Evolutionary conservation across 192 early-diverging fungal species (phyloP), one percentile per base, ranked within the genome.

Genomic region (Helicostylum pulchrum): DNA sequence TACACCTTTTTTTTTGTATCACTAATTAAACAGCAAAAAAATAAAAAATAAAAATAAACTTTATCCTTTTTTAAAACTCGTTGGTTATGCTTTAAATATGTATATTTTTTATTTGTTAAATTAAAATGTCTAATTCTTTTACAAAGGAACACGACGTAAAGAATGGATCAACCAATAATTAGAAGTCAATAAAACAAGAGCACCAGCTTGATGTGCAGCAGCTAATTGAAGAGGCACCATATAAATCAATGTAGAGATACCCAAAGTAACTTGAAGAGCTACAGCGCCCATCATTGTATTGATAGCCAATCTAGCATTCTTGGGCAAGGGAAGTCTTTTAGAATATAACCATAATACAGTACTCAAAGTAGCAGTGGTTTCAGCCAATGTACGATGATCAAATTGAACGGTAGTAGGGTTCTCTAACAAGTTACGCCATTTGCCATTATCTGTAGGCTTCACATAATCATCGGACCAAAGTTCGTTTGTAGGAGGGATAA

Each of bases 351-450:
- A 99, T 32, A 97, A 76, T 0, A 85, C 81, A 0, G 84, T 82
- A 23, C 91, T 77, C 10, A 82, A 79, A 12, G 88, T 83, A 23
- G 89, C 80, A 2, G 97, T 94, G 7, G 91, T 88, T 50, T 88
- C 85, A 6, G 93, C 96, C 76, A 99, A 64, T n/a, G 88, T 77
- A 50, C 97, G 88, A 73, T 99, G 97, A 71, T 93, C 88, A 62
- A 99, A 95, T 81, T 97, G 95, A 21, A 97, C 94, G 4, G 93
- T 90, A 23, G 90, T 80, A 3, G 92, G 94, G 76, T 99, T 99
- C 56, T 97, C 93, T n/a, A 95, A 79, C 32, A 97, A 71, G 71
- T 99, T 94, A 64, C 87, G 77, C 91, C 90, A 95, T 65, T 74
- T 70, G 68, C 83, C 70, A 36, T 66, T 61, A 45, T 85, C 83